phyloP scores from a whole-genome alignment of 306 rosid genomes.

The Ceratonia siliqua region DNA sequence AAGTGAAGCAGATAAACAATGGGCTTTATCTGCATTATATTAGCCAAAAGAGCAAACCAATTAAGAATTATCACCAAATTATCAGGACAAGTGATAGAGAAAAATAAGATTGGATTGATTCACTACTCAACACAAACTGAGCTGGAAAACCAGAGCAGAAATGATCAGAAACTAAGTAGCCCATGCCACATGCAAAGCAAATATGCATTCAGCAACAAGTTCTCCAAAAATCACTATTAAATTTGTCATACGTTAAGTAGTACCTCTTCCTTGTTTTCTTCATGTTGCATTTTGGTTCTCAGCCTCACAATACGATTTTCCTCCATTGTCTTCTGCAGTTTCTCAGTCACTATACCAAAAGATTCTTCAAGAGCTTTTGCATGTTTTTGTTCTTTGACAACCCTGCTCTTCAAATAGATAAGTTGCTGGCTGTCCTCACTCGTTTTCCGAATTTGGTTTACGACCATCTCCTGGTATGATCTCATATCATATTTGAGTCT shows the following conservation, averaged over 20 bases:
- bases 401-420: slow-evolving; percentile 42
- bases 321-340: slow-evolving; percentile 50
- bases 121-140: not conserved
- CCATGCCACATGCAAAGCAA: not conserved
- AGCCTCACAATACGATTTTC: slow-evolving; percentile 56
- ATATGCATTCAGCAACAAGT: slow-evolving; percentile 18
- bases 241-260: not conserved
- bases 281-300: slow-evolving; percentile 52
- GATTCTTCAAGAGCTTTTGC: slow-evolving; percentile 50
- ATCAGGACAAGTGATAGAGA: not conserved
- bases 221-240: slow-evolving; percentile 1
- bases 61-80: slow-evolving; percentile 5
- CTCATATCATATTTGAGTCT: slow-evolving; percentile 66
- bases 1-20: not conserved
- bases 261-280: slow-evolving; percentile 77
- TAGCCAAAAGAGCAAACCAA: not conserved
- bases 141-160: not conserved
- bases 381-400: slow-evolving; percentile 42
- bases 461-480: slow-evolving; percentile 72
- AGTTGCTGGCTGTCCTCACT: slow-evolving; percentile 68
- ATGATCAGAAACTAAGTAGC: slow-evolving; percentile 5
- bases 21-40: not conserved
- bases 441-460: slow-evolving; percentile 64
- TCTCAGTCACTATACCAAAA: slow-evolving; percentile 40
- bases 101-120: not conserved